Conservation (phyloP, 2,329 filamentous ascomycete species). For the Clarireedia paspali region DNA sequence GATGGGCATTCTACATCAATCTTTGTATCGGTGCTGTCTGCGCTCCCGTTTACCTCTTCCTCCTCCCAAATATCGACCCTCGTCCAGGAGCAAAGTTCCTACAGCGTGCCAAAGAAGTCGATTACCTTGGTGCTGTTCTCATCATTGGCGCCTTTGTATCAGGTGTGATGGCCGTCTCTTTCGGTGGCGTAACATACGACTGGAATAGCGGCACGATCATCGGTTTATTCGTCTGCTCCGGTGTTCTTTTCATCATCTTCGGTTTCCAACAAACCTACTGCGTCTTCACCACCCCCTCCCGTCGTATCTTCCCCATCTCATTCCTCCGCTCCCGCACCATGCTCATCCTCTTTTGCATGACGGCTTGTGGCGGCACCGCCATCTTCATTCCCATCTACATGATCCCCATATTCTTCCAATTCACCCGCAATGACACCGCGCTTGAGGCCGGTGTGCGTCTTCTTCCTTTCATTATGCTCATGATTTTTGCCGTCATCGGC, state of each 20-base stretch:
- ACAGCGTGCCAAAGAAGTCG: slow-evolving; percentile 21
- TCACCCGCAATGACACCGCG: slow-evolving; percentile 39
- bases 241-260: slow-evolving; percentile 28
- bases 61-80: slow-evolving; percentile 35
- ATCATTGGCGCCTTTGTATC: slow-evolving; percentile 29
- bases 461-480: slow-evolving; percentile 31
- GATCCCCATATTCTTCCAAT: slow-evolving; percentile 44
- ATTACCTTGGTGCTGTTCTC: slow-evolving; percentile 24
- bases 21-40: slow-evolving; percentile 38
- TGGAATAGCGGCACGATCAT: slow-evolving; percentile 26
- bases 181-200: slow-evolving; percentile 27
- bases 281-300: slow-evolving; percentile 21
- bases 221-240: slow-evolving; percentile 36
- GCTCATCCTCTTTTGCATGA: slow-evolving; percentile 30
- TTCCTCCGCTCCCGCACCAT: slow-evolving; percentile 32
- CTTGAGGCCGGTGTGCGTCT: slow-evolving; percentile 36
- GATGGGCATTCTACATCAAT: slow-evolving; percentile 50
- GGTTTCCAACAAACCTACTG: slow-evolving; percentile 22
- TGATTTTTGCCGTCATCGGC: slow-evolving; percentile 30
- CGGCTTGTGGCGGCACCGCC: slow-evolving; percentile 28
- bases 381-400: slow-evolving; percentile 34
- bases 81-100: slow-evolving; percentile 19
- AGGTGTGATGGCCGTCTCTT: slow-evolving; percentile 30
- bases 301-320: slow-evolving; percentile 26
- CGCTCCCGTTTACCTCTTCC: slow-evolving; percentile 34